Conservation (phyloP, 2,329 filamentous ascomycete genomes). For the Colletotrichum aenigma region DNA sequence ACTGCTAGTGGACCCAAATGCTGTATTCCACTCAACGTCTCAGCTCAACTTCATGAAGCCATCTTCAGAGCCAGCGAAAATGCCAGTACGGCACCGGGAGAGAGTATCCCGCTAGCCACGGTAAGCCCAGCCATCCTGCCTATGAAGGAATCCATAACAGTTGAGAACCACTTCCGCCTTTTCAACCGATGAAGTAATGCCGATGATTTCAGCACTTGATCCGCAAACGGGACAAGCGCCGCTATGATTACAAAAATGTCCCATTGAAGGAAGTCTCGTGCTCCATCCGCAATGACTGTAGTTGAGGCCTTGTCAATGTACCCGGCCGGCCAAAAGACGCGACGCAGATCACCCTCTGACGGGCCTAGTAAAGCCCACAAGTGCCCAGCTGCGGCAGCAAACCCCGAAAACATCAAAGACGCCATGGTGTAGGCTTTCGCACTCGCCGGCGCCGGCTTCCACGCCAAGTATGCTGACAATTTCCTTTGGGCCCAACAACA, state of each 20-base stretch:
- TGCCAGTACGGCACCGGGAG: not conserved
- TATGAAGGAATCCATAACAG: not conserved
- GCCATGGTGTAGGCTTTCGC: not conserved
- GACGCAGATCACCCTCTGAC: not conserved
- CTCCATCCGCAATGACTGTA: not conserved
- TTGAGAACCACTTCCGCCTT: not conserved
- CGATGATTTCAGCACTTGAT: not conserved
- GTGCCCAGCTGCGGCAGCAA: not conserved
- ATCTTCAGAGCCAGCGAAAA: not conserved
- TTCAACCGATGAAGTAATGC: not conserved
- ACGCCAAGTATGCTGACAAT: not conserved
- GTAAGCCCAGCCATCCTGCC: not conserved
- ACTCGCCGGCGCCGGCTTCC: not conserved
- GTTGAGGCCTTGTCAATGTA: not conserved
- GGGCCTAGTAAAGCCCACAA: not conserved
- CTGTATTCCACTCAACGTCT: rapidly evolving
- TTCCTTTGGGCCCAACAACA: not conserved
- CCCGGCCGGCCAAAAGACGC: not conserved
- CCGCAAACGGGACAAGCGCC: not conserved
- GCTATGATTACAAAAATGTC: not conserved
- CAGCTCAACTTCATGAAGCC: not conserved
- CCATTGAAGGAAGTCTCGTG: not conserved
- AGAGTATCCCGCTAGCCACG: not conserved
- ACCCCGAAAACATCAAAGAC: not conserved
- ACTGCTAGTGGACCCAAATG: rapidly evolving